Evolutionary conservation across 2,329 filamentous ascomycete genomes (phyloP).

Genomic region (Plenodomus biglobosus): DNA sequence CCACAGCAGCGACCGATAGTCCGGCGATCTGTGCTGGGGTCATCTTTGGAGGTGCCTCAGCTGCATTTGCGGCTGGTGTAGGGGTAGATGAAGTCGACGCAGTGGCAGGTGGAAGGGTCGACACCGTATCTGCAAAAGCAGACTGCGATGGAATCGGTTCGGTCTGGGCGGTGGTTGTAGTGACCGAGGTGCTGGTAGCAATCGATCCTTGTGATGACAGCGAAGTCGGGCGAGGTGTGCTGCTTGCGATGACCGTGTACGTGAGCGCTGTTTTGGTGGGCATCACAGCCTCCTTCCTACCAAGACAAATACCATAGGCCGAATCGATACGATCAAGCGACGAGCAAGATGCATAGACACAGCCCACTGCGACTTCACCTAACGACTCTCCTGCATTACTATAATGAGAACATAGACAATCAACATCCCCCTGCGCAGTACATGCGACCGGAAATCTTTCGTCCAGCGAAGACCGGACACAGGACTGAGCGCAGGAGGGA

Average conservation of each 20-base stretch:
- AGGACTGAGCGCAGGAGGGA: slow-evolving; percentile 43
- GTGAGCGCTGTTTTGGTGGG: slow-evolving; percentile 42
- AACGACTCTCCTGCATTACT: slow-evolving; percentile 40
- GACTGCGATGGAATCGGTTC: slow-evolving; percentile 20
- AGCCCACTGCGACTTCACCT: slow-evolving; percentile 43
- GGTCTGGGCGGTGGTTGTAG: slow-evolving; percentile 13
- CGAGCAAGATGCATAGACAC: slow-evolving; percentile 40
- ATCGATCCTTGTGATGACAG: slow-evolving; percentile 11
- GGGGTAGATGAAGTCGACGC: slow-evolving; percentile 18
- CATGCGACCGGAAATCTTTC: slow-evolving; percentile 41
- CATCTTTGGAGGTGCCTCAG: slow-evolving; percentile 29
- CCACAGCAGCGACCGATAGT: slow-evolving; percentile 41
- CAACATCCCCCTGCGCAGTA: slow-evolving; percentile 32
- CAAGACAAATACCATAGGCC: slow-evolving; percentile 43
- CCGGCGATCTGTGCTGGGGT: slow-evolving; percentile 45
- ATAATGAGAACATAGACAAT: slow-evolving; percentile 45
- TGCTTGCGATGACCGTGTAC: slow-evolving; percentile 26
- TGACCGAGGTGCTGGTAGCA: slow-evolving; percentile 13
- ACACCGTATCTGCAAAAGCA: slow-evolving; percentile 30
- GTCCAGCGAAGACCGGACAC: slow-evolving; percentile 36
- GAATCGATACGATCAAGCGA: slow-evolving; percentile 24
- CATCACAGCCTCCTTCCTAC: slow-evolving; percentile 37
- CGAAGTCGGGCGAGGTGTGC: slow-evolving; percentile 20
- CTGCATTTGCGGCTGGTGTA: slow-evolving; percentile 11
- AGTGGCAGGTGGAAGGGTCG: slow-evolving; percentile 26